These are phyloP conservation scores for Fomitiporia mediterranea DNA, from an alignment of 1,284 basidiomycete species.

Conservation along the genomic window DNA sequence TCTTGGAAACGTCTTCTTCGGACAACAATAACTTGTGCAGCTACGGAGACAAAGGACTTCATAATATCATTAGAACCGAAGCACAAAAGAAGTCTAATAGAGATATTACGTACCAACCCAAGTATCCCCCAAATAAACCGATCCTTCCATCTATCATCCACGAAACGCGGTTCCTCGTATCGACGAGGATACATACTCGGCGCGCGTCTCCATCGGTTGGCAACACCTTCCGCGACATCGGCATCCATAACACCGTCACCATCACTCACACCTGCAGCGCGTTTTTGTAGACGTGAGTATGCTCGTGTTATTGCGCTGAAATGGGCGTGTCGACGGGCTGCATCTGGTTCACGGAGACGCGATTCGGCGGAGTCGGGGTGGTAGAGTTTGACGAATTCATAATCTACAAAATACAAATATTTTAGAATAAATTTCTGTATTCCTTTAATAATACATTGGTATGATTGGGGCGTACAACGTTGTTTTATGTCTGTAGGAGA, in stretches of 20 bases:
- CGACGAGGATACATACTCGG: constrained; percentile 34
- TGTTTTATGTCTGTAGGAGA: constrained; percentile 56
- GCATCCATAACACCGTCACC: neutral
- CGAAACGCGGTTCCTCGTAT: constrained; percentile 23
- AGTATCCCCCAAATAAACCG: constrained; percentile 33
- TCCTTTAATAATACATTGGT: no score
- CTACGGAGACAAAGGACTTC: constrained; percentile 14
- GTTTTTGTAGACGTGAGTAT: constrained; percentile 45
- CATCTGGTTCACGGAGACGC: constrained; percentile 38
- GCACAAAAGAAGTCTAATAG: neutral
- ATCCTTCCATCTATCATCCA: constrained; percentile 55
- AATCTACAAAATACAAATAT: constrained; percentile 42
- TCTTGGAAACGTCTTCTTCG: neutral
- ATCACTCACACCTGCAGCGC: neutral
- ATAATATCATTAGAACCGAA: neutral
- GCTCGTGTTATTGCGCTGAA: constrained; percentile 60
- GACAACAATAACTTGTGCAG: neutral
- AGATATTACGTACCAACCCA: constrained; percentile 9
- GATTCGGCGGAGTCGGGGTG: constrained; percentile 62
- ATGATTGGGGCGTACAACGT: constrained; percentile 43
- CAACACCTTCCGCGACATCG: constrained; percentile 33
- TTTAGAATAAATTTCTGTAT: neutral
- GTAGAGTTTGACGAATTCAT: constrained; percentile 64
- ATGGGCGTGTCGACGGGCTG: constrained; percentile 42
- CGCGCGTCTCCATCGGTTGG: constrained; percentile 31